Percentiles rank a stretch among this genome's conserved stretches.
Conservation (phyloP, 306 rosid genomes). For the Coriaria nepalensis region DNA sequence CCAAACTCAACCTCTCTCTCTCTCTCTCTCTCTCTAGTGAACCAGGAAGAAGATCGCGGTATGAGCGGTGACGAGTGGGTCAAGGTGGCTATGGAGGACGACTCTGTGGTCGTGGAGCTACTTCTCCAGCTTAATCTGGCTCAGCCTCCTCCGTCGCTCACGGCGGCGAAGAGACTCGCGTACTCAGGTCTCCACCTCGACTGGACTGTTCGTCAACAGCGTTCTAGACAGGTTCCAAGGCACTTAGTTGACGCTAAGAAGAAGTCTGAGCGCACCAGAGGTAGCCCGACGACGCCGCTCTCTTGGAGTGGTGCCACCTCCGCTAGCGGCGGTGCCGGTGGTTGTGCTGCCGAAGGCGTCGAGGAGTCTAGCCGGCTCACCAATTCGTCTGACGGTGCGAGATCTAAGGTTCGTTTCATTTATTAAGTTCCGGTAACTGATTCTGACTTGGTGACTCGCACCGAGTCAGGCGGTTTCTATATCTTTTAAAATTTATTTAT, state of each 20-base stretch:
- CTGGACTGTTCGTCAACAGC: constrained; percentile 57
- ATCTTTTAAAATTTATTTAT: constrained; percentile 14
- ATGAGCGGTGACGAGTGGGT: constrained; percentile 56
- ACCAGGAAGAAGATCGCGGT: background rate
- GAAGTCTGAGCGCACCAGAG: constrained; percentile 25
- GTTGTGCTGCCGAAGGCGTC: constrained; percentile 14
- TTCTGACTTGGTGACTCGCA: constrained; percentile 2
- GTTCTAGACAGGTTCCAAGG: constrained; percentile 35
- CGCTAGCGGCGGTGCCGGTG: constrained; percentile 26
- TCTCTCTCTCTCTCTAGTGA: background rate
- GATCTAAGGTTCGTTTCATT: constrained; percentile 58
- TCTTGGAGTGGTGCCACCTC: constrained; percentile 67
- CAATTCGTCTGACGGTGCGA: constrained; percentile 20
- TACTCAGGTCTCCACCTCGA: constrained; percentile 9
- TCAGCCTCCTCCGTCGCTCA: constrained; percentile 7
- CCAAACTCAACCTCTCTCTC: constrained; percentile 1
- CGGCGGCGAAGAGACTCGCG: background rate
- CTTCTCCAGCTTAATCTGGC: constrained; percentile 30
- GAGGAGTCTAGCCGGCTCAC: constrained; percentile 41
- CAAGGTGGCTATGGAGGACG: constrained; percentile 47
- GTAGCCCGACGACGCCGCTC: constrained; percentile 89
- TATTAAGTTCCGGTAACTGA: background rate
- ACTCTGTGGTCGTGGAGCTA: constrained; percentile 38
- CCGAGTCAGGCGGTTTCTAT: constrained; percentile 9
- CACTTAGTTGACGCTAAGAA: constrained; percentile 1